Base-by-base conservation (phyloP, 2,329 filamentous ascomycete genomes). In the Talaromyces sp. region DNA sequence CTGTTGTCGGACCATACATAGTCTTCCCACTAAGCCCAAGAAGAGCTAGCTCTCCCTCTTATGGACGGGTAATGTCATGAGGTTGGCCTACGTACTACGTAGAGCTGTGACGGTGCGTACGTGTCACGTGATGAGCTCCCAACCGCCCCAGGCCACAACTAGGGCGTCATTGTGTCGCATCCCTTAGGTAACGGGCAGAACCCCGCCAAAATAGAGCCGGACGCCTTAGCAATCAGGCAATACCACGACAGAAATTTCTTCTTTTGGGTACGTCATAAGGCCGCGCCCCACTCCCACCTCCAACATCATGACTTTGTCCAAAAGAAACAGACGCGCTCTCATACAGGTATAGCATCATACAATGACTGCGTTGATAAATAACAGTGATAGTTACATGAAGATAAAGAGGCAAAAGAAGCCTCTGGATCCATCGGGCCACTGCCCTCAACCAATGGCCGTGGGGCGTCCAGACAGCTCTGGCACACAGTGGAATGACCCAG, bases 401-500 rank as follows among this genome's bases (percentile, higher is more conserved):
- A 56, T 56, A 56, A 57, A 39, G 37, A 57, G 33, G 23, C 18
- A 57, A 57, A 55, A 37, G 54, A 57, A 57, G 35, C n/a, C 54
- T 57, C 54, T 57, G 54, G 54, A 40, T 42, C 35, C 54, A 31
- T 23, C 54, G 2, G 33, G 48, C 1, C 11, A 46, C 18, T 23
- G 21, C 21, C 5, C 12, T 3, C 31, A 42, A 21, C 61, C 44
- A 55, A 63, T 55, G 11, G 16, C 12, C 23, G 46, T 12, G 5
- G n/a, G 60, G 40, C 44, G 21, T 3, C 40, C 3, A n/a, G 52
- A 21, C 35, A 42, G 57, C 56, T 60, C 57, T 57, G 58, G 48
- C 71, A 72, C 72, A 67, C 31, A 48, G 61, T 76, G 71, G 74
- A 76, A 76, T 63, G 71, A 50, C 64, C 71, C 74, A 72, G 75